Conservation (phyloP, 495 filamentous ascomycete genomes). For the Lepraria neglecta region DNA sequence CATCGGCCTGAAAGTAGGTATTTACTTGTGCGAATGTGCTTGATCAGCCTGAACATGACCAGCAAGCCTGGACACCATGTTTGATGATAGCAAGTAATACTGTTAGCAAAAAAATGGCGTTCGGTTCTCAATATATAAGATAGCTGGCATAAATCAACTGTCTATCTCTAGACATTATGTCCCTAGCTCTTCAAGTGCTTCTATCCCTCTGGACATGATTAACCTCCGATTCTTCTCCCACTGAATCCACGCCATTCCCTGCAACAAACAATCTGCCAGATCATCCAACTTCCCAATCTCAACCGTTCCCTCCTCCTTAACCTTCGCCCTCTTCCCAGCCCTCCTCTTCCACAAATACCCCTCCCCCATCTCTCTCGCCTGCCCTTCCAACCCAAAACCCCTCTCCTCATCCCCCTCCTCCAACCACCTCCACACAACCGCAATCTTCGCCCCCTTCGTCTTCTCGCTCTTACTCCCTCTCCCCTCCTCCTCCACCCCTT, state of each 20-base stretch:
- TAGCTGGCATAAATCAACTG: conserved; percentile 4
- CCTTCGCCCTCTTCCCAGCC: conserved; percentile 21
- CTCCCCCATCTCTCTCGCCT: conserved; percentile 36
- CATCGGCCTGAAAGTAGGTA: conserved; percentile 32
- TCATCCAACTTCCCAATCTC: conserved; percentile 69
- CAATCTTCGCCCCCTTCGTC: conserved; percentile 59
- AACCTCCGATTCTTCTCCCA: conserved; percentile 66
- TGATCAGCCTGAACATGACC: background rate
- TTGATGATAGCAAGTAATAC: background rate
- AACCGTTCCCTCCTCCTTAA: conserved; percentile 25
- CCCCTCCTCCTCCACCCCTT: conserved; percentile 13
- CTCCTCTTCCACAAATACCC: conserved; percentile 46
- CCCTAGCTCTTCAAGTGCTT: conserved; percentile 17
- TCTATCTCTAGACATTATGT: background rate
- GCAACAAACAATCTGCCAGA: conserved; percentile 80
- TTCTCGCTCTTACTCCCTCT: conserved; percentile 19
- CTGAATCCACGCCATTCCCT: conserved; percentile 77
- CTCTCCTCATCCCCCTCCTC: conserved; percentile 20
- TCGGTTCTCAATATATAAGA: background rate
- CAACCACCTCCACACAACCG: conserved; percentile 54
- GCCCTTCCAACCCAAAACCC: conserved; percentile 34
- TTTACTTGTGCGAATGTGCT: background rate
- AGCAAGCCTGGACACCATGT: background rate
- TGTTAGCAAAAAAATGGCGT: background rate
- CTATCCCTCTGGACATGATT: conserved; percentile 17